Evolutionary conservation across 2,329 filamentous ascomycete genomes (phyloP).

Genomic region (Hawksworthiomyces lignivorus): DNA sequence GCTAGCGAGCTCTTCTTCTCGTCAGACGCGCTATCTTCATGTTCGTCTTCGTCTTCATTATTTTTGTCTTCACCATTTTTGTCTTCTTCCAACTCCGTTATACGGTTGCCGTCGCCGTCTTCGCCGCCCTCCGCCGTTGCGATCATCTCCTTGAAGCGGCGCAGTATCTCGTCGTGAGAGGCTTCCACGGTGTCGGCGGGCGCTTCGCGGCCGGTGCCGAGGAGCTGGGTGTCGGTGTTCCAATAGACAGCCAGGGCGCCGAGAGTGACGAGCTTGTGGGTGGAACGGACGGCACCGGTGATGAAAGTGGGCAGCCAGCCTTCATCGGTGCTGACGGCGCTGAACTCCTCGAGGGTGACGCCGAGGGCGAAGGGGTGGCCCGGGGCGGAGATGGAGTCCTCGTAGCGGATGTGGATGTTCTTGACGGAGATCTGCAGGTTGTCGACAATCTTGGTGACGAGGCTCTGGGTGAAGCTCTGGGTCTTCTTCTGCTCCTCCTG

Average conservation of each 20-base stretch:
- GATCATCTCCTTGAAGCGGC: slow-evolving; percentile 72
- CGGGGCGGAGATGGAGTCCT: slow-evolving; percentile 91
- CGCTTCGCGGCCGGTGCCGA: slow-evolving; percentile 73
- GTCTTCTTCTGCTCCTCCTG: slow-evolving; percentile 94
- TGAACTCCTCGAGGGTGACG: slow-evolving; percentile 89
- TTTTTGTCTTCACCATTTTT: not conserved
- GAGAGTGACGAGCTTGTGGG: slow-evolving; percentile 88
- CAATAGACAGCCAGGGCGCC: slow-evolving; percentile 91
- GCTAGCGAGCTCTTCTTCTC: slow-evolving; percentile 23
- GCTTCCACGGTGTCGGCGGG: slow-evolving; percentile 49
- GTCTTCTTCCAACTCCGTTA: too few species aligned
- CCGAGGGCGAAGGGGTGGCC: slow-evolving; percentile 93
- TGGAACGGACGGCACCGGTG: slow-evolving; percentile 72
- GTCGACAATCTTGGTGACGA: slow-evolving; percentile 95
- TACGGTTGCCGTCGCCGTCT: too few species aligned
- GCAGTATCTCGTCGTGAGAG: slow-evolving; percentile 65
- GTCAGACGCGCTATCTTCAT: slow-evolving; percentile 30
- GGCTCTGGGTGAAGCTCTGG: slow-evolving; percentile 92
- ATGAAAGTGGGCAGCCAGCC: slow-evolving; percentile 96
- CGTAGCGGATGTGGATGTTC: slow-evolving; percentile 97
- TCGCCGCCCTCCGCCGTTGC: slow-evolving; percentile 43
- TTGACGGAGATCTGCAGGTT: slow-evolving; percentile 97
- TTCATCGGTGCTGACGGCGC: slow-evolving; percentile 89
- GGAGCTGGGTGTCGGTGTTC: slow-evolving; percentile 85
- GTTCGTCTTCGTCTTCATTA: not conserved